Evolutionary conservation across 495 filamentous ascomycete species (phyloP).

Genomic region (Lichina pygmaea): DNA sequence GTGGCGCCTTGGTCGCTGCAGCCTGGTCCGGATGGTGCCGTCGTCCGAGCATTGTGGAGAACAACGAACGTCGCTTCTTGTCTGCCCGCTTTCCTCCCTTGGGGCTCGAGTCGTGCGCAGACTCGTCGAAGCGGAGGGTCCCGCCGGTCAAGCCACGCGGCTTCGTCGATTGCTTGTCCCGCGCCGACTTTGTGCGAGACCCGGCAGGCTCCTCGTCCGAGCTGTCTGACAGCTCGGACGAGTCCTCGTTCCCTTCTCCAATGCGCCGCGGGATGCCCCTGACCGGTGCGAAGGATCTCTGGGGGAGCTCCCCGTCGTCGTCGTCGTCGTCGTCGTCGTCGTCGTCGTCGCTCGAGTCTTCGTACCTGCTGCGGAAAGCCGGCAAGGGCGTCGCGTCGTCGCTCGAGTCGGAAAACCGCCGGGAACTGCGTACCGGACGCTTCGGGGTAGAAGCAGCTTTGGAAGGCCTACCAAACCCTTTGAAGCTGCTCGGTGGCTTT

Average conservation of each 20-base stretch:
- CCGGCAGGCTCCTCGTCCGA: conserved; percentile 9
- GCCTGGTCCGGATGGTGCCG: neutral
- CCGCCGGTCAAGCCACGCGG: neutral
- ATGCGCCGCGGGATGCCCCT: conserved; percentile 33
- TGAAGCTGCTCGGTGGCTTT: conserved; percentile 19
- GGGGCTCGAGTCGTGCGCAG: neutral
- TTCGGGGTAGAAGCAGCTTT: conserved; percentile 10
- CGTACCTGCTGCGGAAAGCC: conserved; percentile 42
- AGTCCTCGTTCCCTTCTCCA: conserved; percentile 28
- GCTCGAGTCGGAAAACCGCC: conserved; percentile 42
- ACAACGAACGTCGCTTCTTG: neutral
- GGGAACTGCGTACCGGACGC: conserved; percentile 14
- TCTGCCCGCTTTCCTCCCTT: neutral
- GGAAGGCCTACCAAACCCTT: conserved; percentile 18
- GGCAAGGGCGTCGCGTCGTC: conserved; percentile 28
- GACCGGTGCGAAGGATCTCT: conserved; percentile 24
- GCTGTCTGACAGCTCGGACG: conserved; percentile 41
- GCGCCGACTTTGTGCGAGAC: neutral
- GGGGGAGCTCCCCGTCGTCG: conserved; percentile 21
- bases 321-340: conserved; percentile 39
- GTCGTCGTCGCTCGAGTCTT: conserved; percentile 61
- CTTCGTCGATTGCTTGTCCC: neutral
- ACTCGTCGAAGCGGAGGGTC: neutral
- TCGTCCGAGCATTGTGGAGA: neutral
- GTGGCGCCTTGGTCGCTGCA: neutral